Percentiles rank a stretch among this genome's conserved stretches.
phyloP scores from a whole-genome alignment of 176 grass and related monocot genomes.

The Eleusine indica region DNA sequence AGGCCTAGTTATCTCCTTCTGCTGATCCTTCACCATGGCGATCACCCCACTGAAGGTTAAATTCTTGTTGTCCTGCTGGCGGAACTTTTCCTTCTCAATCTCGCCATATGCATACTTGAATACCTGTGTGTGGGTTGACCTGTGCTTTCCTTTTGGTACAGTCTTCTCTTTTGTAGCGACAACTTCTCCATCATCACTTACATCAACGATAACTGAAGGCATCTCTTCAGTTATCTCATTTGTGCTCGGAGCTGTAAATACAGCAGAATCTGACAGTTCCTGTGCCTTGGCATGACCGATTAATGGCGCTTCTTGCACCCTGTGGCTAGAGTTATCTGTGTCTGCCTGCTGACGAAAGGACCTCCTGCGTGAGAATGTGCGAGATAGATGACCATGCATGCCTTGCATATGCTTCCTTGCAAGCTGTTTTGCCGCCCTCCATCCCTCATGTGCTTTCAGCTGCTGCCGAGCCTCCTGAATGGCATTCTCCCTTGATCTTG shows the following conservation, averaged over 20 bases:
- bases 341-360: constrained; percentile 41
- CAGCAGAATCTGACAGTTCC: constrained; percentile 50
- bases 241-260: constrained; percentile 33
- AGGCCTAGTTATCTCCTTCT: constrained; percentile 57
- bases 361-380: constrained; percentile 59
- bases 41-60: constrained; percentile 73
- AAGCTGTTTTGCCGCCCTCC: constrained; percentile 68
- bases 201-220: constrained; percentile 51
- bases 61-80: constrained; percentile 69
- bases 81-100: constrained; percentile 80
- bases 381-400: constrained; percentile 56
- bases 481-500: constrained; percentile 74
- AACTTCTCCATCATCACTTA: constrained; percentile 48
- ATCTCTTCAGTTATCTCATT: constrained; percentile 52
- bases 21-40: constrained; percentile 51
- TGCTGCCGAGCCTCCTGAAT: constrained; percentile 70
- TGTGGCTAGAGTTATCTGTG: constrained; percentile 14
- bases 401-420: constrained; percentile 55
- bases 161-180: constrained; percentile 48
- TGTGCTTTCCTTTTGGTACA: constrained; percentile 57
- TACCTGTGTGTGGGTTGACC: constrained; percentile 68
- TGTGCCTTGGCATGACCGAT: constrained; percentile 21
- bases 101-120: constrained; percentile 88
- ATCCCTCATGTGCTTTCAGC: constrained; percentile 66
- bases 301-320: constrained; percentile 39